phyloP scores from a whole-genome alignment of 768 basidiomycete species.

The Macrolepiota fuliginosa region DNA sequence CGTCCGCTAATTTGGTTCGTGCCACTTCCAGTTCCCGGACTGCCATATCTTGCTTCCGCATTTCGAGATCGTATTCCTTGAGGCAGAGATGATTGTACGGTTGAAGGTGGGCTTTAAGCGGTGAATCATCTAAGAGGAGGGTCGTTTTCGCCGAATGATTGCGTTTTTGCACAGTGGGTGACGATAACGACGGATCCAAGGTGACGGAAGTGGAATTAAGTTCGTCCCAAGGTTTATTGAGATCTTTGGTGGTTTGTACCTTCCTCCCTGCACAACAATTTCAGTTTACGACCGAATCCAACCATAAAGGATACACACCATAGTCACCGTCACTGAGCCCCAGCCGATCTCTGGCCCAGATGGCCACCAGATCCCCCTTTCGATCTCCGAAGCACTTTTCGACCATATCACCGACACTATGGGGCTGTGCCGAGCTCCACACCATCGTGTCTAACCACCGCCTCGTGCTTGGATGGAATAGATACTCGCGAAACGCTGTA shows the following conservation, averaged over 20 bases:
- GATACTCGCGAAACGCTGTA: slow-evolving; percentile 53
- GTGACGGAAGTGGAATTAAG: slow-evolving; percentile 19
- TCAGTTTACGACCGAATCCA: neutral
- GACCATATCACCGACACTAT: slow-evolving; percentile 77
- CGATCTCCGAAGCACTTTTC: slow-evolving; percentile 50
- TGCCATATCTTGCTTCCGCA: slow-evolving; percentile 32
- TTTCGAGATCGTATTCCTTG: slow-evolving; percentile 55
- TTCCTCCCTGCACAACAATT: slow-evolving; percentile 33
- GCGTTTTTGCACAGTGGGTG: slow-evolving; percentile 9
- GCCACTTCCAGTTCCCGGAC: slow-evolving; percentile 16
- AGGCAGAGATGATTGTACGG: slow-evolving; percentile 84
- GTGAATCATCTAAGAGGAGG: slow-evolving; percentile 55
- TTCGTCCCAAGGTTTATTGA: slow-evolving; percentile 61
- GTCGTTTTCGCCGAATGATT: slow-evolving; percentile 44
- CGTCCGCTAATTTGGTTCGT: neutral
- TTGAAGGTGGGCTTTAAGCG: slow-evolving; percentile 57
- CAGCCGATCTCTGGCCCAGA: slow-evolving; percentile 81
- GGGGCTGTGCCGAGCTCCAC: slow-evolving; percentile 86
- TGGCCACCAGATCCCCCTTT: slow-evolving; percentile 44
- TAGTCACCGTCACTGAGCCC: slow-evolving; percentile 64
- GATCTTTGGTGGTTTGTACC: slow-evolving; percentile 69
- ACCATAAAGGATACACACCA: slow-evolving; percentile 42
- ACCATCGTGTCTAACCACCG: slow-evolving; percentile 82
- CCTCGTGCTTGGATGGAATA: slow-evolving; percentile 59
- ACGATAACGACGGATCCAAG: slow-evolving; percentile 11